These are phyloP conservation scores for Peronospora tabacina DNA, from an alignment of 352 stramenopile species.

Conservation along the genomic window DNA sequence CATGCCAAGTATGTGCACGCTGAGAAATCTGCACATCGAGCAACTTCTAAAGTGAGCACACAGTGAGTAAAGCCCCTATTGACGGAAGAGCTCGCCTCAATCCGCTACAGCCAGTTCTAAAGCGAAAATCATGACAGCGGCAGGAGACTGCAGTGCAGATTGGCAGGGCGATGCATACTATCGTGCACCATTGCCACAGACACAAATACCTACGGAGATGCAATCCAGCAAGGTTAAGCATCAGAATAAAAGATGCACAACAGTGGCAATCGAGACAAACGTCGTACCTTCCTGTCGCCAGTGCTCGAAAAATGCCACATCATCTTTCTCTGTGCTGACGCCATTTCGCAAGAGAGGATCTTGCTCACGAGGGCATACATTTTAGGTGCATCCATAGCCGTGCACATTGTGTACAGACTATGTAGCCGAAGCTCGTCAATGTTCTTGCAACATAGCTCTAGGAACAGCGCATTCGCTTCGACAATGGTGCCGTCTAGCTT, in stretches of 20 bases:
- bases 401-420: constrained; percentile 78
- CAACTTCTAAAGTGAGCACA: constrained; percentile 1
- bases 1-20: constrained; percentile 1
- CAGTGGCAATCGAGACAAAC: not conserved
- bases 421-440: constrained; percentile 70
- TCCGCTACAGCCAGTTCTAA: constrained; percentile 6
- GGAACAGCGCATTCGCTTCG: constrained; percentile 66
- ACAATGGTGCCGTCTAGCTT: constrained; percentile 77
- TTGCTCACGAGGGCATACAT: constrained; percentile 78
- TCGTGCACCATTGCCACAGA: constrained; percentile 82
- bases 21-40: constrained; percentile 7
- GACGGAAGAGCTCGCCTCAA: constrained; percentile 5
- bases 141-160: constrained; percentile 72
- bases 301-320: constrained; percentile 72
- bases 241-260: not conserved
- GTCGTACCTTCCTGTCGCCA: constrained; percentile 57
- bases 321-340: constrained; percentile 79
- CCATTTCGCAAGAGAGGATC: constrained; percentile 68
- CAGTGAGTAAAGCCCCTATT: constrained; percentile 6
- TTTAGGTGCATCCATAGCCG: constrained; percentile 61
- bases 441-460: constrained; percentile 74
- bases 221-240: constrained; percentile 2
- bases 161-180: constrained; percentile 59
- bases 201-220: constrained; percentile 52
- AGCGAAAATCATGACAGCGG: constrained; percentile 50